These are phyloP conservation scores for Senna siamea DNA, from an alignment of 306 rosid genomes.

Conservation along the genomic window DNA sequence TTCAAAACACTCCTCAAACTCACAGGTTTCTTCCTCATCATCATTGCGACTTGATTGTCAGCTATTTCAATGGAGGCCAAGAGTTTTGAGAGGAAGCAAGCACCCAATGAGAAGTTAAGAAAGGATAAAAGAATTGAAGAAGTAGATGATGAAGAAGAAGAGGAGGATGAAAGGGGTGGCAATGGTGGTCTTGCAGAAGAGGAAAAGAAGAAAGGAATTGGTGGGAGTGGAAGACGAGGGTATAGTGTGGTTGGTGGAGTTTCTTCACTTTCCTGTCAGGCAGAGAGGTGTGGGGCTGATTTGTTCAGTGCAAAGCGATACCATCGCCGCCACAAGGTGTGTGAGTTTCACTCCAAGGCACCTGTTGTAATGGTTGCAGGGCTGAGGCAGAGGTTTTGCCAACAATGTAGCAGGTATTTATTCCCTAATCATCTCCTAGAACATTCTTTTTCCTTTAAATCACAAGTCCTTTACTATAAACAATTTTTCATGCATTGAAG, in stretches of 20 bases:
- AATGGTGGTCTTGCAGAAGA: slow-evolving; percentile 45
- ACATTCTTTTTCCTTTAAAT: background rate
- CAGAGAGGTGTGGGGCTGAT: slow-evolving; percentile 73
- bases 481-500: background rate
- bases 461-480: background rate
- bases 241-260: slow-evolving; percentile 45
- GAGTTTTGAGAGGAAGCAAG: slow-evolving; percentile 51
- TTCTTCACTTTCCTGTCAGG: slow-evolving; percentile 65
- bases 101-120: slow-evolving; percentile 47
- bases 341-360: slow-evolving; percentile 88
- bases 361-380: slow-evolving; percentile 68
- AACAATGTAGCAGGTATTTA: slow-evolving; percentile 97
- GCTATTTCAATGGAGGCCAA: slow-evolving; percentile 52
- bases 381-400: slow-evolving; percentile 82
- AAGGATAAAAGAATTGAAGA: slow-evolving; percentile 48
- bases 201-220: slow-evolving; percentile 49
- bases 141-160: slow-evolving; percentile 56
- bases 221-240: slow-evolving; percentile 46
- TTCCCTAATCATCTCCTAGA: slow-evolving; percentile 22
- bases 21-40: background rate
- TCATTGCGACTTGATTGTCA: too few relatives aligned
- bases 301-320: slow-evolving; percentile 64
- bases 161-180: slow-evolving; percentile 50
- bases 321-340: slow-evolving; percentile 94
- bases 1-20: slow-evolving; percentile 36